Evolutionary conservation across 495 filamentous ascomycete species (phyloP), one percentile per base, ranked within the genome.

Genomic region (Peziza echinospora): DNA sequence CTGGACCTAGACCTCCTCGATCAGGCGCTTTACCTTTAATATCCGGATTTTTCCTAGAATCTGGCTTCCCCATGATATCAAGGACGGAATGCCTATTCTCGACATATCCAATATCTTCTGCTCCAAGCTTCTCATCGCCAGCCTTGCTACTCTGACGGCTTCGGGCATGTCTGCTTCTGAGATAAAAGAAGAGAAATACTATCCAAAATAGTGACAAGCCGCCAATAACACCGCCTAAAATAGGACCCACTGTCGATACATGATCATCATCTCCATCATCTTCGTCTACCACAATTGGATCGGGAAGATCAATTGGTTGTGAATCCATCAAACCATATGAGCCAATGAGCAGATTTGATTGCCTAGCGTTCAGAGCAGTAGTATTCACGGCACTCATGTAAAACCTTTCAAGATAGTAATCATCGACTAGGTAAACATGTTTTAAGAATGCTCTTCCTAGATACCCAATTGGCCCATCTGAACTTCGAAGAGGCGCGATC

Each of bases 371-470:
- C 19, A 37, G 2, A 13, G 30, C 30, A 17, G 30, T 37, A 37
- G 30, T 37, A 37, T 37, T 37, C 19, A 37, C 6, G 13, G 56
- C 52, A 24, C 49, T 53, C 41, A 59, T 40, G 25, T 44, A 49
- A 30, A 59, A 59, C 19, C 47, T 56, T 23, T 43, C 45, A 34
- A 59, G 55, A 5, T 45, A 41, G 5, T 52, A 52, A 5, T 53
- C 50, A 22, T 55, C 54, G 43, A 59, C 52, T 37, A 59, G 37
- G 37, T 59, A 59, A 6, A 51, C 44, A 23, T 59, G 56, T 21
- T 56, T 49, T 7, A 59, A 43, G 46, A 59, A 59, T 21, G 45
- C 25, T 16, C 56, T 56, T 24, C 56, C 56, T 2, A 59, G 52
- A 48, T 50, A 55, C 13, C 30, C 30, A 37, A 37, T 37, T 30